Conservation (phyloP, 306 rosid genomes). For the Medicago arabica region DNA sequence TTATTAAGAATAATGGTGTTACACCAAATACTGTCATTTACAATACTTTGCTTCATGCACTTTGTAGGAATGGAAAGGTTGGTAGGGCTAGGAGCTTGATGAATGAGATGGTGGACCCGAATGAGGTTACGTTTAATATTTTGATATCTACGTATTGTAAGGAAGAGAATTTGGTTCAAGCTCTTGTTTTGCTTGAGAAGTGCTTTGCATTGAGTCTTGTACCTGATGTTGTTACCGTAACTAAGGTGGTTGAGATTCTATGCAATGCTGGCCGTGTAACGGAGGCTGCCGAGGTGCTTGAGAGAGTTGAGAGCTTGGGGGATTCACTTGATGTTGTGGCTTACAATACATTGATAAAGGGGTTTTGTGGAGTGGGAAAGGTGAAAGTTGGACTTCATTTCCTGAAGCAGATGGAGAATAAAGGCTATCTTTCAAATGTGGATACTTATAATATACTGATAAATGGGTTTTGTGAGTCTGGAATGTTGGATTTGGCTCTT, state of each 20-base stretch:
- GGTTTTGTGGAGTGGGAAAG: slow-evolving; percentile 64
- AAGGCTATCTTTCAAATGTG: slow-evolving; percentile 72
- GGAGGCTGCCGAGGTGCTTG: slow-evolving; percentile 70
- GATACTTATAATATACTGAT: slow-evolving; percentile 70
- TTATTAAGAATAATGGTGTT: slow-evolving; percentile 63
- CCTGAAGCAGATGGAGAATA: slow-evolving; percentile 76
- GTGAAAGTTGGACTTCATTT: slow-evolving; percentile 65
- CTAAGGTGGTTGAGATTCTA: slow-evolving; percentile 69
- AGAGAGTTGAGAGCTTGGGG: slow-evolving; percentile 69
- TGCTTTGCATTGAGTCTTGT: slow-evolving; percentile 63
- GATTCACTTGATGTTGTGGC: slow-evolving; percentile 67
- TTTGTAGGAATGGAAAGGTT: slow-evolving; percentile 75
- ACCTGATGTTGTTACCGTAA: slow-evolving; percentile 66
- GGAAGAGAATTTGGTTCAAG: slow-evolving; percentile 72
- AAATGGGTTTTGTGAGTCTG: slow-evolving; percentile 56
- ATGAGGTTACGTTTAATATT: slow-evolving; percentile 69
- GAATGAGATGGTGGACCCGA: slow-evolving; percentile 68
- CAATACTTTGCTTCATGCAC: slow-evolving; percentile 76
- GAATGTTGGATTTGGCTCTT: slow-evolving; percentile 67
- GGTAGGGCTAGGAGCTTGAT: slow-evolving; percentile 87
- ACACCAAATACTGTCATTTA: slow-evolving; percentile 66
- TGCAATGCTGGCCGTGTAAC: slow-evolving; percentile 61
- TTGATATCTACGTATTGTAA: slow-evolving; percentile 70
- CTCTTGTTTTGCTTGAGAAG: slow-evolving; percentile 72
- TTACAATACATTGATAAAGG: slow-evolving; percentile 76